phyloP scores from a whole-genome alignment of 2,329 filamentous ascomycete genomes.

The Penicillium janthinellum region DNA sequence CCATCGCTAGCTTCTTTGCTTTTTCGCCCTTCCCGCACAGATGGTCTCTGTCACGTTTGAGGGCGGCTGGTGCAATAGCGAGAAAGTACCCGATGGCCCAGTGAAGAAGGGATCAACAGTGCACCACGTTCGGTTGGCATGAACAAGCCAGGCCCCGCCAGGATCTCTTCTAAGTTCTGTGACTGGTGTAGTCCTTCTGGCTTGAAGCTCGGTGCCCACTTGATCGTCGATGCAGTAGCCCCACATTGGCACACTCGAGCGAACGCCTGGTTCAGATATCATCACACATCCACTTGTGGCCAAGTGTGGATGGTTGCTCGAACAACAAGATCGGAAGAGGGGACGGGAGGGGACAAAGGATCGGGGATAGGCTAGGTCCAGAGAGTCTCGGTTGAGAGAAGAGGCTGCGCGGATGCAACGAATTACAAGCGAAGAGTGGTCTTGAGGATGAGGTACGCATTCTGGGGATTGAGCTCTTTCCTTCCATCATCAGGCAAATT shows the following conservation, averaged over 20 bases:
- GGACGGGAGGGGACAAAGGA: background rate
- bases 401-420: background rate
- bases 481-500: background rate
- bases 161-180: conserved; percentile 2
- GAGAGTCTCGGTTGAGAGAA: background rate
- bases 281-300: conserved; percentile 10
- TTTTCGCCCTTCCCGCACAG: conserved; percentile 1
- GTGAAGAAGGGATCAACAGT: conserved; percentile 21
- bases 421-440: background rate
- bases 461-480: background rate
- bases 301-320: conserved; percentile 15
- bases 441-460: background rate
- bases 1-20: background rate
- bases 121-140: conserved; percentile 8
- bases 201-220: conserved; percentile 6
- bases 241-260: conserved; percentile 9
- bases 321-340: conserved; percentile 14
- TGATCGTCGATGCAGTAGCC: conserved; percentile 20
- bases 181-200: conserved; percentile 1
- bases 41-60: conserved; percentile 8
- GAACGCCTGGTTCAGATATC: conserved; percentile 10
- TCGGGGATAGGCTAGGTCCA: background rate
- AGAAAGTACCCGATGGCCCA: background rate
- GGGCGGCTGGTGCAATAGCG: background rate
- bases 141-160: conserved; percentile 11